phyloP scores from a whole-genome alignment of 1,284 basidiomycete genomes.

The Moesziomyces parantarcticus region DNA sequence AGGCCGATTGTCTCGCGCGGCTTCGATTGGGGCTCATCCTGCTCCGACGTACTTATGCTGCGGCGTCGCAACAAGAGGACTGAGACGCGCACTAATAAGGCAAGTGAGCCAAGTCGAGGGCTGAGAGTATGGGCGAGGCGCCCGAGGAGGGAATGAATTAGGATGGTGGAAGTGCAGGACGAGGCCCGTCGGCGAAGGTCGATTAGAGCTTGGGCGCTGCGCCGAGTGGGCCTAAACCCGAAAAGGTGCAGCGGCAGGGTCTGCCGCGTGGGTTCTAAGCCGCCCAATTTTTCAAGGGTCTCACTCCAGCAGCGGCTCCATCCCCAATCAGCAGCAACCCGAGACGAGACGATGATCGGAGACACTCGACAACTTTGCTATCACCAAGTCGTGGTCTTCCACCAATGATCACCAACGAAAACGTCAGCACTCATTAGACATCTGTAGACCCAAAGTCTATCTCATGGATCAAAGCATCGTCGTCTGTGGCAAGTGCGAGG shows the following conservation, averaged over 20 bases:
- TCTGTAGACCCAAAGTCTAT: too few relatives aligned
- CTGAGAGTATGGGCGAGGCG: neutral
- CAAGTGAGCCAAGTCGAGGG: neutral
- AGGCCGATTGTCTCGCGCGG: neutral
- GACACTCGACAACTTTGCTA: too few relatives aligned
- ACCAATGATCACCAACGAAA: too few relatives aligned
- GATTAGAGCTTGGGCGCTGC: constrained; percentile 9
- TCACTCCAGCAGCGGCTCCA: too few relatives aligned
- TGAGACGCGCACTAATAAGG: neutral
- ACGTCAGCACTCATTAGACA: too few relatives aligned
- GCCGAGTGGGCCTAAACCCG: constrained; percentile 7
- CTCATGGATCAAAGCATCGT: too few relatives aligned
- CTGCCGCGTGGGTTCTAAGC: too few relatives aligned
- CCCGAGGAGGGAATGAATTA: constrained; percentile 3
- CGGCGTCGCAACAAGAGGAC: neutral
- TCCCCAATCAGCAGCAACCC: too few relatives aligned
- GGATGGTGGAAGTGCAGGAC: constrained; percentile 6
- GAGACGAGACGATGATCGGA: too few relatives aligned
- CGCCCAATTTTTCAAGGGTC: too few relatives aligned
- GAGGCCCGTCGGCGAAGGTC: neutral
- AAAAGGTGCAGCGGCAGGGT: neutral
- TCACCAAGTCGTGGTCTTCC: too few relatives aligned
- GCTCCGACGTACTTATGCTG: neutral
- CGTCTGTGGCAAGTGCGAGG: too few relatives aligned
- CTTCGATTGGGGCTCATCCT: neutral